Conservation (phyloP, 1,284 basidiomycete genomes). For the Austroboletus novae-zelandiae region DNA sequence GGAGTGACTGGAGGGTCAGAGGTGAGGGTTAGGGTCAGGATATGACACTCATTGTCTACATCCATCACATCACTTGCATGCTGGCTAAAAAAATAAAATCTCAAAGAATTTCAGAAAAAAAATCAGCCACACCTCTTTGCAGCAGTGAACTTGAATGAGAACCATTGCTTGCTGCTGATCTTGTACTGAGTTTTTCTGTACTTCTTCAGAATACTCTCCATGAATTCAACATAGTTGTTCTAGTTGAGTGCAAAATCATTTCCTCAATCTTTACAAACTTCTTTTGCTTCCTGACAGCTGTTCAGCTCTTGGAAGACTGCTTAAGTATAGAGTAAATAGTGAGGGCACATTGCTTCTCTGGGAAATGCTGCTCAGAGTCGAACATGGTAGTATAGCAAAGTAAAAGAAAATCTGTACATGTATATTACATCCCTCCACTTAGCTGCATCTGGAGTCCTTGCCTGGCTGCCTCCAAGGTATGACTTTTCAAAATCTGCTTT, state of each 20-base stretch:
- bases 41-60: conserved; percentile 14
- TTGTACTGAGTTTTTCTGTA: not conserved
- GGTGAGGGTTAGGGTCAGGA: too few relatives aligned
- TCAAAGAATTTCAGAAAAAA: not conserved
- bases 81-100: not conserved
- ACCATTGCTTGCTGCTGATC: not conserved
- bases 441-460: not conserved
- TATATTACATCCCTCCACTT: not conserved
- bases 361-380: accelerated
- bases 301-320: not conserved
- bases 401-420: not conserved
- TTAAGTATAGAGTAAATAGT: not conserved
- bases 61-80: conserved; percentile 1
- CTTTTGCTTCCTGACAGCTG: not conserved
- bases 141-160: not conserved
- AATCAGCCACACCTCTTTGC: not conserved
- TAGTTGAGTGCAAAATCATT: not conserved
- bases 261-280: not conserved
- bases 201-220: not conserved
- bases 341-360: not conserved
- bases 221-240: not conserved
- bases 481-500: not conserved
- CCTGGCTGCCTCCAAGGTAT: not conserved
- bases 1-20: too few relatives aligned
- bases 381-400: not conserved